Evolutionary conservation across 2,329 filamentous ascomycete species (phyloP), one percentile per base, ranked within the genome.

Genomic region (Diaporthe sp.): DNA sequence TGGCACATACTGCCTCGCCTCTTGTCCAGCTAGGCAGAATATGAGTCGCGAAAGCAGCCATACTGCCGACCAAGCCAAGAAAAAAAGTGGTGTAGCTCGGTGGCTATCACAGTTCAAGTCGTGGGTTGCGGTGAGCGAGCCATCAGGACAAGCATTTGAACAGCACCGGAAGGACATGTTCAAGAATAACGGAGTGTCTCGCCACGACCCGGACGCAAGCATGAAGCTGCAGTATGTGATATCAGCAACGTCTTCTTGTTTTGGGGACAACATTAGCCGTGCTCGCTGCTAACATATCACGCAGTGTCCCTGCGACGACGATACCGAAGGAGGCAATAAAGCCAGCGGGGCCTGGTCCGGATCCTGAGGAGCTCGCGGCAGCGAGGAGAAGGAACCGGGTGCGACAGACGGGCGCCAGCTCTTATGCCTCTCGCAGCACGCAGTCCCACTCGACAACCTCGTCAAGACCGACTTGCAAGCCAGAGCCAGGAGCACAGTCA

Each of bases 81-180:
- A 60, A 25, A 82, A 80, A 69, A 81, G 82, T 55, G 72, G 76
- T 50, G 82, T 80, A 75, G 68, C 72, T n/a, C 77, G 80, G 50
- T 88, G 86, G 85, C 73, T 87, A 30, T 80, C 80, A 9, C 84
- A 86, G 38, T 79, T 88, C 64, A 89, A 87, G 74, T 83, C 82
- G 58, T 89, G 88, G 88, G 78, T 89, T 10, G 82, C 83, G 2
- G 82, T 84, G 30, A 87, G 85, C 64, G 88, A 90, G 76, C 88
- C 88, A 15, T 89, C 88, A 0, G 82, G 83, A 2, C 85, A 87
- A 58, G 88, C 87, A 1, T 81, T 88, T 77, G 87, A 85, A 77
- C 79, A 85, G 19, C 86, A 88, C 76, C 86, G 85, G 77, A 84
- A 82, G 70, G 82, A 83, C 19, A 81, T 83, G 1, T 88, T 83